Evolutionary conservation across 2,329 filamentous ascomycete species (phyloP).

Genomic region (Lasiodiplodia sp.): DNA sequence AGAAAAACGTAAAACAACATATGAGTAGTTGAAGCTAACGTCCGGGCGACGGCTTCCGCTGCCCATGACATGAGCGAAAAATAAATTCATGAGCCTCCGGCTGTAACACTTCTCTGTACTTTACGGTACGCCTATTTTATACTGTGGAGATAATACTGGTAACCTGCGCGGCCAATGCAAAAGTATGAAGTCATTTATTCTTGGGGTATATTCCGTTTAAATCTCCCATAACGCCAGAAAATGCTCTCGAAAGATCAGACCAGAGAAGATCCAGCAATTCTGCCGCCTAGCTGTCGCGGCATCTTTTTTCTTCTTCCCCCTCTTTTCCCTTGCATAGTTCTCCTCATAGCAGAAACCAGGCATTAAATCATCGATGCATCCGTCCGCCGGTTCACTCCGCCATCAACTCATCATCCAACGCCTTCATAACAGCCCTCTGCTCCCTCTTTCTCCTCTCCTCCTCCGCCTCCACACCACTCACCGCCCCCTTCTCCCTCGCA

Average conservation of each 20-base stretch:
- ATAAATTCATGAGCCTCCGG: no score
- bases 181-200: background rate
- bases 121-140: background rate
- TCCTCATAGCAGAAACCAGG: background rate
- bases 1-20: no score
- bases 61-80: no score
- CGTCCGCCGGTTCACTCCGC: constrained; percentile 9
- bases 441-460: constrained; percentile 13
- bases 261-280: background rate
- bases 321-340: background rate
- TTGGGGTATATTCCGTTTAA: constrained; percentile 7
- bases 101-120: background rate
- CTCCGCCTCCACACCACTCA: background rate
- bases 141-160: background rate
- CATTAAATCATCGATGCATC: background rate
- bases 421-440: constrained; percentile 30
- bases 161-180: background rate
- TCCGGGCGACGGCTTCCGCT: no score
- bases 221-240: constrained; percentile 1
- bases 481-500: background rate
- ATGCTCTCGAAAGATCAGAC: background rate
- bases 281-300: background rate
- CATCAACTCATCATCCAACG: constrained; percentile 28
- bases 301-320: background rate
- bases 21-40: no score